Base-by-base conservation (phyloP, 2,329 filamentous ascomycete species). In the Bipolaris bicolor region DNA sequence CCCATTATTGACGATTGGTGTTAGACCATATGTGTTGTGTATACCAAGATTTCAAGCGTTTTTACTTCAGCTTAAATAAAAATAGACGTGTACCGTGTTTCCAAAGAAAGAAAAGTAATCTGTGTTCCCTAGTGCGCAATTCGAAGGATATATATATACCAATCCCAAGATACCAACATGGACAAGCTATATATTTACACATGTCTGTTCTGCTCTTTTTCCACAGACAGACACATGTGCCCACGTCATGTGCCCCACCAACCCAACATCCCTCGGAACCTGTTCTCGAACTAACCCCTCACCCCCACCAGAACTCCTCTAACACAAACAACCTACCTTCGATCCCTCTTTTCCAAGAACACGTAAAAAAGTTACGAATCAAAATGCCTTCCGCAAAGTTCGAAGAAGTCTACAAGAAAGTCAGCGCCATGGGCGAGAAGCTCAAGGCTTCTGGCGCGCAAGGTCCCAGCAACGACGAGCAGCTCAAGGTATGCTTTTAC, bases 401-500 rank as follows among this genome's bases (percentile, higher is more conserved):
- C 69, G 64, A 66, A 50, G 64, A 72, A 41, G 63, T 64, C 58
- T 76, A 70, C 65, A 51, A 69, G 37, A 71, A 74, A 58, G 62
- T 71, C 55, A 66, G 61, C 61, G 60, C 65, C 50, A 72, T 75
- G 63, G 67, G 67, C 63, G 63, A 66, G 58, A 70, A 66, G 66
- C 66, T 70, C 64, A 70, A 70, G 60, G 62, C 66, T 13, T 66
- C 61, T 18, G 60, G 63, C 41, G 69, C 67, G 57, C 58, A 56
- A 26, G 64, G 65, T 2, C 73, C 72, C 9, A 68, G 55, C 57
- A 73, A 76, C 48, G 71, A 72, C 29, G 70, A 76, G 59, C 63
- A 70, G 63, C 85, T 92, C 68, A 78, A 86, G 70, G 83, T 79
- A 72, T 34, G 68, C 52, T 33, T 40, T 20, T 44, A 9, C 33